phyloP scores from a whole-genome alignment of 352 stramenopile genomes.

The Phytophthora tentaculata region DNA sequence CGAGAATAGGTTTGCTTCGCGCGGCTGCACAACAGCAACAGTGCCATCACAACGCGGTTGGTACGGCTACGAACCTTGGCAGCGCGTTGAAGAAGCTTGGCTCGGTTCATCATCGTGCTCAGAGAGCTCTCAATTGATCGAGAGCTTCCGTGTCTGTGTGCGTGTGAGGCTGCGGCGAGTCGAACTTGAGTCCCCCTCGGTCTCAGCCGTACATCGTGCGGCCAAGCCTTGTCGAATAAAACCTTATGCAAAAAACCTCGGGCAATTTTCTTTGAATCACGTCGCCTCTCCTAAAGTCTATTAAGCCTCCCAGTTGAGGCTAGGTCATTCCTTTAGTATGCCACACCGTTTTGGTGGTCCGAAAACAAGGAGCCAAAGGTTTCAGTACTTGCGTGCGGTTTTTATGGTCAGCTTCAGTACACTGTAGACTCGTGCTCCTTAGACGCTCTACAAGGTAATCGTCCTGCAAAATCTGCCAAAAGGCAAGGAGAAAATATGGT shows the following conservation, averaged over 20 bases:
- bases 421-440: background rate
- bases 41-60: too few species aligned
- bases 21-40: background rate
- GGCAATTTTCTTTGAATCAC: conserved; percentile 3
- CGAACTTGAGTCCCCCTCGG: conserved; percentile 25
- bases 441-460: background rate
- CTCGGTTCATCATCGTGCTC: conserved; percentile 75
- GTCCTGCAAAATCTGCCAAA: background rate
- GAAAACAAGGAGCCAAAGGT: background rate
- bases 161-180: conserved; percentile 41
- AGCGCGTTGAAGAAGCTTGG: conserved; percentile 73
- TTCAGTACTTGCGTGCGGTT: conserved; percentile 15
- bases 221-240: conserved; percentile 23
- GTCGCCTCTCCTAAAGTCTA: conserved; percentile 21
- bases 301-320: background rate
- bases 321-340: conserved; percentile 19
- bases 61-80: conserved; percentile 59
- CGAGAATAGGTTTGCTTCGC: background rate
- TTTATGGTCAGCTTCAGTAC: conserved; percentile 10
- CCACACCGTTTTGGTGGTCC: conserved; percentile 31
- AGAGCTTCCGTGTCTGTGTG: conserved; percentile 51
- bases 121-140: conserved; percentile 51
- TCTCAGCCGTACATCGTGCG: conserved; percentile 37
- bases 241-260: conserved; percentile 30
- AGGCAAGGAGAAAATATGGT: conserved; percentile 20